phyloP scores from a whole-genome alignment of 164 flowering plant species.

The Nymphaea thermarum region DNA sequence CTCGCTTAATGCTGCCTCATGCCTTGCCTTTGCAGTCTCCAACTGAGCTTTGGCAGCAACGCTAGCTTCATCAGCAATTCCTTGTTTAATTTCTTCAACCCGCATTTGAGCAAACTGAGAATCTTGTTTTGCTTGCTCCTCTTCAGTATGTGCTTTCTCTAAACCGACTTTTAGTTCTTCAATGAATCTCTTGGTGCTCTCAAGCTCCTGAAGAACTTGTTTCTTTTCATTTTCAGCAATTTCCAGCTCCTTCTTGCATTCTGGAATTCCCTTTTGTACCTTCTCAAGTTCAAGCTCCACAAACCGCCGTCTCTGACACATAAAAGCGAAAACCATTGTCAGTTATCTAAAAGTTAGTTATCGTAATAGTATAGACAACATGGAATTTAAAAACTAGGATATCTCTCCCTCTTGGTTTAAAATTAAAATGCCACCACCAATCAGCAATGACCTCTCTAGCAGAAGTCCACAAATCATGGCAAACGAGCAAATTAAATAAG shows the following conservation, averaged over 20 bases:
- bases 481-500: neutral
- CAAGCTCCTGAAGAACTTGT: slow-evolving; percentile 52
- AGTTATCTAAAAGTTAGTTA: neutral
- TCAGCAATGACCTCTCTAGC: neutral
- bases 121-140: slow-evolving; percentile 78
- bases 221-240: slow-evolving; percentile 54
- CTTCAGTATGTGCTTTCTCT: slow-evolving; percentile 83
- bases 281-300: slow-evolving; percentile 71
- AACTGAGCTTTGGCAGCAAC: slow-evolving; percentile 88
- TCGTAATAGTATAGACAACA: neutral
- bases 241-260: slow-evolving; percentile 37
- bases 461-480: neutral
- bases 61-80: slow-evolving; percentile 72
- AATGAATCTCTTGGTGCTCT: slow-evolving; percentile 59
- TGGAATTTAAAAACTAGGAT: neutral
- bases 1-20: slow-evolving; percentile 53
- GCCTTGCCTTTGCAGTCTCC: slow-evolving; percentile 74
- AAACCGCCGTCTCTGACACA: slow-evolving; percentile 49
- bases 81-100: slow-evolving; percentile 75
- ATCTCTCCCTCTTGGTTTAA: too few species aligned
- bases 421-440: too few species aligned
- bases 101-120: slow-evolving; percentile 68
- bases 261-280: slow-evolving; percentile 62
- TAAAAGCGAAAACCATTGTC: neutral
- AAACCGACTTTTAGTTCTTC: slow-evolving; percentile 70